Base-by-base conservation (phyloP, 164 flowering plant species). In the Cinnamomum micranthum region DNA sequence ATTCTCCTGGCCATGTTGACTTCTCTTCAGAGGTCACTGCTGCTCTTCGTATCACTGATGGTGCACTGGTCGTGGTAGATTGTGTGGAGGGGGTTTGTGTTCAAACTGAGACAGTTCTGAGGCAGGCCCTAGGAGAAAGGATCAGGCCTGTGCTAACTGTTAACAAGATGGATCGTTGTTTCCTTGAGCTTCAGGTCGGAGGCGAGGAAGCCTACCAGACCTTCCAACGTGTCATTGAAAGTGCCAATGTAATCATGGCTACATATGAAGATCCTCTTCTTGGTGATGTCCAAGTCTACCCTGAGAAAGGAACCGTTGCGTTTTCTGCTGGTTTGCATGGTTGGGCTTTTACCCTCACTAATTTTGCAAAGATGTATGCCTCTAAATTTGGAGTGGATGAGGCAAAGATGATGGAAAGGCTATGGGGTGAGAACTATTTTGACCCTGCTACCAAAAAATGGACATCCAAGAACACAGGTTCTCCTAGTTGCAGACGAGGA, bases 391-490 rank as follows among this genome's bases (percentile, higher is more conserved):
- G 81, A 6, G 78, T 79, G 28, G 81, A 79, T 70, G 79, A 79
- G 70, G 14, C 76, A 5, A 79, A 79, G 71, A 79, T 79, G 81
- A 78, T 81, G 81, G 77, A 78, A 59, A 78, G 81, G 72, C 81
- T 82, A 1, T 82, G 84, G 84, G 84, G 84, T 65, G 85, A 80
- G 70, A 82, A 80, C 64, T 82, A 47, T 62, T 82, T 82, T 28
- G 82, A 82, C 71, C 79, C 85, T 65, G 76, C 79, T n/a, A 82
- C 85, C 73, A 82, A 75, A 65, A 82, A 82, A 24, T 80, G 85
- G 85, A 80, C 85, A 7, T 62, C 7, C 74, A 82, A 75, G 77
- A 80, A 64, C 60, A 80, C 85, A 52, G 85, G 85, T 3, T 75
- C 85, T 50, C 66, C 82, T 12, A 80, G 81, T 22, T 82, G 81